Base-by-base conservation (phyloP, 805 yeast genomes). In the Yueomyces sinensis region DNA sequence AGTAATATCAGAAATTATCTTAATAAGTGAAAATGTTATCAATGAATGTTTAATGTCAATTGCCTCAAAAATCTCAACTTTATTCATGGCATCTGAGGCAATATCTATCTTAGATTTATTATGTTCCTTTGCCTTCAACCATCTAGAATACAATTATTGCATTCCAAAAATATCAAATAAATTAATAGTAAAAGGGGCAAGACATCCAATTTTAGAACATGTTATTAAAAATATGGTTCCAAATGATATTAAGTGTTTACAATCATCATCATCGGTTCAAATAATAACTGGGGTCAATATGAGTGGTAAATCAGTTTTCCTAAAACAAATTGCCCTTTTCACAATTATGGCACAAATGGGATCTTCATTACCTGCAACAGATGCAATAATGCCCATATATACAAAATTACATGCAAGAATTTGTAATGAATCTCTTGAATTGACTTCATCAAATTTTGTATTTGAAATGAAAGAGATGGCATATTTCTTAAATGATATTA, bases 291-390 rank as follows among this genome's bases (percentile, higher is more conserved):
- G 80, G 0, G 68, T 72, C 11, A 74, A 74, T 38, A 69, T 68
- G 73, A 73, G 77, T 32, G 81, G 80, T 0, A 74, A 74, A 44
- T 72, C 79, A 0, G 68, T 72, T 3, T 70, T 68, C 38, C 57
- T 74, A 24, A 66, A 63, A 37, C 76, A 72, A 41, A 52, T 70
- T 11, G 70, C 74, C 1, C 43, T 71, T 4, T 43, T 70, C 11
- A 57, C 56, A 3, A 62, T 74, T 9, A 60, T 75, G 67, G 67
- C 74, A 0, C 82, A 76, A 45, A 66, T 73, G 17, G 82, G 82
- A 0, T 63, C 70, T 9, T 68, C 63, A 19, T 48, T 68, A 1
- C 71, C 72, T 0, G 71, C 73, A 9, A 57, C 56, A 4, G 52
- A 47, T 40, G 74, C 69, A 1, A 46, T 43, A 4, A 35, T 69